Evolutionary conservation across 192 early-diverging fungal species (phyloP).

Genomic region (Coemansia sp.): DNA sequence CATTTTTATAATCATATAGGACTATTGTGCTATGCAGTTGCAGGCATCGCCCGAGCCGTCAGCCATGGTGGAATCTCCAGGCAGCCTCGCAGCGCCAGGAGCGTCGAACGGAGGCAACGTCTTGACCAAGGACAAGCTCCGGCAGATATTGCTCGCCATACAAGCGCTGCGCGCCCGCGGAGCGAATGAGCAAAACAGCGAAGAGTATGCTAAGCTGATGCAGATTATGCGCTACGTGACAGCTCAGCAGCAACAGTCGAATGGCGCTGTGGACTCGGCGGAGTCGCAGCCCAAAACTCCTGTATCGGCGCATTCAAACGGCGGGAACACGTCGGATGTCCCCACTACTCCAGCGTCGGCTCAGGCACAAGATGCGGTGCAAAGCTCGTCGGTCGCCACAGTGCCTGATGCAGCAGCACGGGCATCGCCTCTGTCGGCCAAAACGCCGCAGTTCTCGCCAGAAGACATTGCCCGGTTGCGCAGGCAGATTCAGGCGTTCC

Average conservation of each 20-base stretch:
- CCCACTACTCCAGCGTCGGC: constrained; percentile 4
- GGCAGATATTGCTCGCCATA: constrained; percentile 32
- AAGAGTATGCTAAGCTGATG: constrained; percentile 72
- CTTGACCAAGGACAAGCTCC: constrained; percentile 34
- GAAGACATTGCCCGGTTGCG: constrained; percentile 71
- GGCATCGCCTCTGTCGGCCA: not conserved
- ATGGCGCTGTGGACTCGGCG: not conserved
- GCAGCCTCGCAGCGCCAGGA: not conserved
- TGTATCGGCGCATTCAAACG: constrained; percentile 28
- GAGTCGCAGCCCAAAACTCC: constrained; percentile 19
- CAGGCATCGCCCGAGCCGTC: constrained; percentile 13
- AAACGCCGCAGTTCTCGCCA: constrained; percentile 44
- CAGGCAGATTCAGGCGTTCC: constrained; percentile 84
- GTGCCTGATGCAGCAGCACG: constrained; percentile 5
- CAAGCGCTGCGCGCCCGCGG: constrained; percentile 63
- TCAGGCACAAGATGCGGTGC: constrained; percentile 6
- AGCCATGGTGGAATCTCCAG: not conserved
- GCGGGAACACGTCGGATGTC: constrained; percentile 13
- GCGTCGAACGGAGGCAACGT: constrained; percentile 1
- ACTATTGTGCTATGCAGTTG: constrained; percentile 9
- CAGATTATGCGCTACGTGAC: constrained; percentile 50
- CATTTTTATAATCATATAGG: not conserved
- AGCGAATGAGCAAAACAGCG: constrained; percentile 74
- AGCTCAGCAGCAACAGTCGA: constrained; percentile 39
- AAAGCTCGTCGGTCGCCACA: constrained; percentile 6